A percentile compares a stretch with the other conserved stretches of the same genome.
Conservation (phyloP, 495 filamentous ascomycete genomes). For the Hypoxylon rickii region DNA sequence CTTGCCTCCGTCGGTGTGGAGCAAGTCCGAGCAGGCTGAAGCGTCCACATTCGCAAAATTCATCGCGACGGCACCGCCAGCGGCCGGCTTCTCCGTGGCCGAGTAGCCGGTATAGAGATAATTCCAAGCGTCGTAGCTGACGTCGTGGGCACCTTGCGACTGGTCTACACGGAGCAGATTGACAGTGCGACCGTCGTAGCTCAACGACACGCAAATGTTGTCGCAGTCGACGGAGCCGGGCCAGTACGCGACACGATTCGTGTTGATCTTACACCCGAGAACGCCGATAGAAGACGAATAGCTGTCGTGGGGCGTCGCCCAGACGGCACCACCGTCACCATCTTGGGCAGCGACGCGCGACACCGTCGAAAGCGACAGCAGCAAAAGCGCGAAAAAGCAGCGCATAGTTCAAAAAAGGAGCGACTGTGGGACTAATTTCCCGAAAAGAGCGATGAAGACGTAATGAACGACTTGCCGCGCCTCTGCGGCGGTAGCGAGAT, state of each 20-base stretch:
- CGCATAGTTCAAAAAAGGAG: slow-evolving; percentile 23
- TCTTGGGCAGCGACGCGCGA: slow-evolving; percentile 33
- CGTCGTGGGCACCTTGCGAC: slow-evolving; percentile 52
- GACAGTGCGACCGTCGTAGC: slow-evolving; percentile 47
- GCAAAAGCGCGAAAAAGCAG: slow-evolving; percentile 19
- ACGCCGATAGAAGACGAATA: slow-evolving; percentile 56
- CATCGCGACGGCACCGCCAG: slow-evolving; percentile 51
- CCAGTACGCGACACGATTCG: slow-evolving; percentile 56
- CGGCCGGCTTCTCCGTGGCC: slow-evolving; percentile 49
- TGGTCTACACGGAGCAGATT: slow-evolving; percentile 53
- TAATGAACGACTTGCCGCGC: slow-evolving; percentile 22
- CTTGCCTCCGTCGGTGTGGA: slow-evolving; percentile 48
- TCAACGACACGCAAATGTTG: slow-evolving; percentile 51
- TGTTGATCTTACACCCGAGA: slow-evolving; percentile 55
- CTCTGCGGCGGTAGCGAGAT: slow-evolving; percentile 16
- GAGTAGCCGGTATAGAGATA: slow-evolving; percentile 50
- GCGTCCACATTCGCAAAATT: slow-evolving; percentile 44
- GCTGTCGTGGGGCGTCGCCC: slow-evolving; percentile 55
- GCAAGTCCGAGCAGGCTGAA: slow-evolving; percentile 43
- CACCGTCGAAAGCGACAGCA: slow-evolving; percentile 3
- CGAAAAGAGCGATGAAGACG: slow-evolving; percentile 9
- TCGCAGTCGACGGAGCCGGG: slow-evolving; percentile 51
- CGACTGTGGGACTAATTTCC: slow-evolving; percentile 1
- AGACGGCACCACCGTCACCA: slow-evolving; percentile 43
- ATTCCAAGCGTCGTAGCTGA: slow-evolving; percentile 58